Evolutionary conservation across 208 protist genomes (phyloP), one percentile per base, ranked within the genome.

Genomic region (Trichomonas gallinae): DNA sequence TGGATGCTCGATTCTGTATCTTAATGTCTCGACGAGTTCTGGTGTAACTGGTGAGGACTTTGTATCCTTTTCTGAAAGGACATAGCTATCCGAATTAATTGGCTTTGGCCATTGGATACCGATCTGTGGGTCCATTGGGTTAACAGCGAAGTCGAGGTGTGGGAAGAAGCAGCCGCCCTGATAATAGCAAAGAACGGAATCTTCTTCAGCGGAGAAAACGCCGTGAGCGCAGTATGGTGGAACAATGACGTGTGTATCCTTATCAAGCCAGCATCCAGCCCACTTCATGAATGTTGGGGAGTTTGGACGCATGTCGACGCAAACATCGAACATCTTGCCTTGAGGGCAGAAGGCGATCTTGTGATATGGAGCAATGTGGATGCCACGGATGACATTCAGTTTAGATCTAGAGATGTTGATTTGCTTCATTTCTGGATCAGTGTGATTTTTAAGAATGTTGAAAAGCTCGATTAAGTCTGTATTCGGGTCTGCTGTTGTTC

Each of bases 221-320:
- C 83, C 83, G 42, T 89, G 83, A 45, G 83, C 83, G 40, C 83
- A 89, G 40, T 46, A 89, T 89, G 83, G 83, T n/a, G 83, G 83
- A 31, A 89, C 48, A 8, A 89, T 17, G 2, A 89, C 48, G 17
- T 89, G 83, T 0, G 1, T 3, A 46, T 34, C 48, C 48, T 17
- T 89, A 31, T 89, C 83, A 48, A 89, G 1, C 83, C 83, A 89
- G 42, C 3, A 6, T 9, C 40, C 34, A 31, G 45, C 83, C 83
- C 83, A 89, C 42, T 89, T 0, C 23, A 89, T 34, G 36, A 89
- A 89, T 48, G 38, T 89, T 44, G 83, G 83, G 6, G 83, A 89
- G 48, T 89, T 17, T n/a, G 83, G 83, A n/a, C 83, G 1, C 45
- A 89, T 34, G 42, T 89, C 83, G 42, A 89, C 83, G n/a, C 3